Evolutionary conservation across 2,329 filamentous ascomycete species (phyloP), one percentile per base, ranked within the genome.

Genomic region (Cadophora sp.): DNA sequence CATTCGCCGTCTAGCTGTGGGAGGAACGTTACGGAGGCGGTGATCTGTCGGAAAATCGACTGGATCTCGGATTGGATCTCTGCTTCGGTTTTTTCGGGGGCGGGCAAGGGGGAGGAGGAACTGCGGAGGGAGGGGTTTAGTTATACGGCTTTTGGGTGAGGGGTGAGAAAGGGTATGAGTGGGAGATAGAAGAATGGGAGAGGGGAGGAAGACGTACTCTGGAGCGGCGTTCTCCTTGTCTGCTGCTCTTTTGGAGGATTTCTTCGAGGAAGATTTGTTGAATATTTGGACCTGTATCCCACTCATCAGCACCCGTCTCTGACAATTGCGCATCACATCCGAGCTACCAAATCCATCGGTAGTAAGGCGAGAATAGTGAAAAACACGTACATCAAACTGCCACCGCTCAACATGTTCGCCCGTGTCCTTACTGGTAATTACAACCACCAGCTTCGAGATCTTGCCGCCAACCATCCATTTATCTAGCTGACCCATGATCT

Each of bases 401-500:
- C 96, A 99, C 72, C 96, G 86, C 83, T 99, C 96, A 55, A 99
- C 89, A 80, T 97, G 92, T 79, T 97, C 94, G 71, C 95, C 96
- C 0, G 94, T 97, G 80, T 99, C 96, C 81, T 97, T 98, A 83
- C 92, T 92, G 37, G 95, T 97, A 74, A 99, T 94, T 59, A 99
- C 96, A 64, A 99, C 92, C 68, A 99, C 94, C 14, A 99, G 89
- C 81, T 97, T 97, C 63, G 93, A 97, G 79, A 99, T 97, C 82
- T 99, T 98, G 79, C 94, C 93, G 75, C 92, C 92, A 64, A 94
- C 86, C 94, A 98, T 98, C 96, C 96, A 99, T 79, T 93, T 93
- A 83, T 97, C 95, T 68, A 99, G 88, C 81, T 99, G 96, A 31
- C 90, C 91, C 94, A 97, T 99, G 83, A 99, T 98, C 82, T 97